These are phyloP conservation scores for Phyllosticta paracitricarpa DNA, from an alignment of 2,329 filamentous ascomycete species.

Conservation along the genomic window DNA sequence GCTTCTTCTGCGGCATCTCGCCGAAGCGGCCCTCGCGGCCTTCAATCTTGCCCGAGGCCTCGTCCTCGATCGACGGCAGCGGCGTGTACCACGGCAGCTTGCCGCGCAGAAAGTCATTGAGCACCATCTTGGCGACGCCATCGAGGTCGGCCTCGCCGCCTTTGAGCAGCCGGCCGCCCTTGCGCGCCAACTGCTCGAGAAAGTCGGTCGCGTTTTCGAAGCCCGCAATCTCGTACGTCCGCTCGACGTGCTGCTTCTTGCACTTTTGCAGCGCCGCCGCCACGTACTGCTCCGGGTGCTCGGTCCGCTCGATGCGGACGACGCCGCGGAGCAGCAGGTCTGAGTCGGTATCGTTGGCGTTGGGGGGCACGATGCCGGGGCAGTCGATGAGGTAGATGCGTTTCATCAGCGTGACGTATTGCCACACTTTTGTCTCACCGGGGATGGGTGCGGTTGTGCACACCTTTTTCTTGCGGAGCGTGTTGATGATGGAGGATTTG, in stretches of 20 bases:
- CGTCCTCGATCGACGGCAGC: conserved; percentile 49
- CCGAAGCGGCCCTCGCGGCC: conserved; percentile 70
- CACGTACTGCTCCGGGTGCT: conserved; percentile 94
- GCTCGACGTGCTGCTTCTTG: conserved; percentile 78
- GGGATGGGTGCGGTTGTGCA: conserved; percentile 90
- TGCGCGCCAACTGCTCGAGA: conserved; percentile 75
- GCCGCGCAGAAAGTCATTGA: conserved; percentile 91
- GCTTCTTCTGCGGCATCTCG: conserved; percentile 64
- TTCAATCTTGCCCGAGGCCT: conserved; percentile 44
- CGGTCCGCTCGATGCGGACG: conserved; percentile 89
- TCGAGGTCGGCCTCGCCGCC: conserved; percentile 94
- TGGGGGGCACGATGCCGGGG: conserved; percentile 90
- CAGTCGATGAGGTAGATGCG: conserved; percentile 93
- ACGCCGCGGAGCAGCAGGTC: conserved; percentile 86
- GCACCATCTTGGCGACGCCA: conserved; percentile 89
- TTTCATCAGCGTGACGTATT: conserved; percentile 93
- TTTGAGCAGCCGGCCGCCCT: conserved; percentile 74
- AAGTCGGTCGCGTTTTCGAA: conserved; percentile 73
- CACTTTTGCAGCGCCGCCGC: conserved; percentile 69
- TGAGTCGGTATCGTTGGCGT: conserved; percentile 69
- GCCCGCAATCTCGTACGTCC: conserved; percentile 74
- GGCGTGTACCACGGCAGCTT: conserved; percentile 96
- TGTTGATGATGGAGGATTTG: conserved; percentile 97
- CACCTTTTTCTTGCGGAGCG: conserved; percentile 85
- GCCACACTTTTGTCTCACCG: conserved; percentile 95